A percentile compares a stretch with the other conserved stretches of the same genome.
Conservation (phyloP, 345 rosid species). For the Kernera saxatilis region DNA sequence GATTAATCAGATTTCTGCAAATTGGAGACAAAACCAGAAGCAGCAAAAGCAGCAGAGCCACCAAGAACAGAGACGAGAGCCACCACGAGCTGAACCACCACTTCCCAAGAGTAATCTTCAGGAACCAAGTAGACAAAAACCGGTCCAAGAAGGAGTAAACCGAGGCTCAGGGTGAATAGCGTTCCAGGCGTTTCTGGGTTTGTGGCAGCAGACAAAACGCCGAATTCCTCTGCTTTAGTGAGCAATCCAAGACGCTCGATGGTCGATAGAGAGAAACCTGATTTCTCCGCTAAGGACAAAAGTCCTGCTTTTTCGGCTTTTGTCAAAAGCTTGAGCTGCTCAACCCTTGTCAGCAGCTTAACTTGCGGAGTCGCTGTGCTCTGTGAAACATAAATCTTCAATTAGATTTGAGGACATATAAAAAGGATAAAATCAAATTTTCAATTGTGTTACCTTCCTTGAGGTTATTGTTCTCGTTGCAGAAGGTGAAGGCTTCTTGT, state of each 20-base stretch:
- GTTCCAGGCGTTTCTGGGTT: slow-evolving; percentile 73
- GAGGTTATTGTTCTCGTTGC: slow-evolving; percentile 48
- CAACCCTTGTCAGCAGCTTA: slow-evolving; percentile 87
- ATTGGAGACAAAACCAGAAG: slow-evolving; percentile 69
- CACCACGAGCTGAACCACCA: slow-evolving; percentile 51
- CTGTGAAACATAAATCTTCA: neutral
- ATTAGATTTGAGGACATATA: neutral
- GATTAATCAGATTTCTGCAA: slow-evolving; percentile 60
- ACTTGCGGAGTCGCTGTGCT: slow-evolving; percentile 35
- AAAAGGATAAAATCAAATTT: neutral
- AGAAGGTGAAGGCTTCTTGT: slow-evolving; percentile 55
- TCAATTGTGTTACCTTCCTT: slow-evolving; percentile 39
- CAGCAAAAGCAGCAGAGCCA: slow-evolving; percentile 91
- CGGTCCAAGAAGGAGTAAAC: slow-evolving; percentile 74
- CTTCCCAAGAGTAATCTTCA: slow-evolving; percentile 70
- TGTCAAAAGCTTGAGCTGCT: slow-evolving; percentile 76
- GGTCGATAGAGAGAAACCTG: slow-evolving; percentile 72
- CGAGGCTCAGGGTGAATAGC: slow-evolving; percentile 55
- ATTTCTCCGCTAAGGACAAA: slow-evolving; percentile 83
- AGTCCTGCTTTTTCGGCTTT: slow-evolving; percentile 92
- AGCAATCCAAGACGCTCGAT: slow-evolving; percentile 93
- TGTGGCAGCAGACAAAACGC: slow-evolving; percentile 82
- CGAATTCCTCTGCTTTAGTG: slow-evolving; percentile 85
- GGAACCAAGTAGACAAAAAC: slow-evolving; percentile 69
- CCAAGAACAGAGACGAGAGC: slow-evolving; percentile 57